Conservation (phyloP, 225 moss, liverwort and hornwort genomes). For the Physcomitrium patens region DNA sequence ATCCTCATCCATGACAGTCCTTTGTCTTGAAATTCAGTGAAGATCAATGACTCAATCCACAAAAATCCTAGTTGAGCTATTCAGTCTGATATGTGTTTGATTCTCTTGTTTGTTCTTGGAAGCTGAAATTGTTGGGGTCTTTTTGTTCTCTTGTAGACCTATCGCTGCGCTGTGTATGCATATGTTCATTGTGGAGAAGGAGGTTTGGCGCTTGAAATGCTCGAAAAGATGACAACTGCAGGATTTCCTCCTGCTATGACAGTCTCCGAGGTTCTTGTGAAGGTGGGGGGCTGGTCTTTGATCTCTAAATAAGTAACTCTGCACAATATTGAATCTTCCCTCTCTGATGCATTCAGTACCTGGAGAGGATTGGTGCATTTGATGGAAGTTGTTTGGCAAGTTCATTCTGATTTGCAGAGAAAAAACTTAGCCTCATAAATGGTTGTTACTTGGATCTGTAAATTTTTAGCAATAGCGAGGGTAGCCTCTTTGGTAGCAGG, state of each 20-base stretch:
- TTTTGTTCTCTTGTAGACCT: slow-evolving; percentile 42
- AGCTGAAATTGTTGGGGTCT: slow-evolving; percentile 16
- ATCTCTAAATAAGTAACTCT: slow-evolving; percentile 14
- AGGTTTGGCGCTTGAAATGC: slow-evolving; percentile 61
- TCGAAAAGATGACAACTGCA: slow-evolving; percentile 60
- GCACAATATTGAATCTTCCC: neutral
- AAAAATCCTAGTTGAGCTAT: neutral
- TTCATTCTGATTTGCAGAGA: neutral
- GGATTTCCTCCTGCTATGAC: slow-evolving; percentile 68
- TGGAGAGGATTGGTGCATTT: slow-evolving; percentile 9
- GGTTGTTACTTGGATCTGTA: slow-evolving; percentile 10
- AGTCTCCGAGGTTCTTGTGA: slow-evolving; percentile 63
- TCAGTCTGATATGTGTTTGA: slow-evolving; percentile 8
- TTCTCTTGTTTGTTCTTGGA: neutral
- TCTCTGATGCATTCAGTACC: slow-evolving; percentile 8
- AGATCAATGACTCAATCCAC: neutral
- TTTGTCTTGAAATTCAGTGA: neutral
- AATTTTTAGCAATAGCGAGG: slow-evolving; percentile 3
- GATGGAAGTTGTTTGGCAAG: neutral
- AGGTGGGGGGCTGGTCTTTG: slow-evolving; percentile 40
- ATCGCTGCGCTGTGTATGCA: slow-evolving; percentile 64
- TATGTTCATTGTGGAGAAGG: slow-evolving; percentile 72
- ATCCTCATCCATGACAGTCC: no score
- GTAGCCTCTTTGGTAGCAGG: neutral
- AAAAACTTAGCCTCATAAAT: neutral